phyloP scores from a whole-genome alignment of 441 rosid species.

The Syzygium malaccense region DNA sequence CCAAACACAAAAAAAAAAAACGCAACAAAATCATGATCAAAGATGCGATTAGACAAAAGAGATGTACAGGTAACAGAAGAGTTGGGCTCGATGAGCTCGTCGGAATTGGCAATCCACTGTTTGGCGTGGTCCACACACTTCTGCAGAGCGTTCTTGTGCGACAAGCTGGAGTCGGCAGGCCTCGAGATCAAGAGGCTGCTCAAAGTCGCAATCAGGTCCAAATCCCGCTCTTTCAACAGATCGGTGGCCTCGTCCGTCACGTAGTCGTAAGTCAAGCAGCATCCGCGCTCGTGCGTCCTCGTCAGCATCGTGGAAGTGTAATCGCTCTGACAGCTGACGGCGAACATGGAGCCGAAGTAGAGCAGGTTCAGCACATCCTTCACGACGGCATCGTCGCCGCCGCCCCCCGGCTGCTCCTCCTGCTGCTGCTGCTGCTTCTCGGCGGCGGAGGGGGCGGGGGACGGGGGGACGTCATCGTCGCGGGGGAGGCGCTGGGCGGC shows the following conservation, averaged over 20 bases:
- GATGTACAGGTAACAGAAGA: conserved; percentile 48
- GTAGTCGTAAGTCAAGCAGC: conserved; percentile 82
- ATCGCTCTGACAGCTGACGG: conserved; percentile 77
- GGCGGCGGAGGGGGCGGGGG: background rate
- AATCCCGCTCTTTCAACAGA: conserved; percentile 67
- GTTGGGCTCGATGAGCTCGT: conserved; percentile 43
- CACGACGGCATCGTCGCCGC: conserved; percentile 6
- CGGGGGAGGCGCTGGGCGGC: conserved; percentile 7
- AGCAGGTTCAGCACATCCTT: conserved; percentile 70
- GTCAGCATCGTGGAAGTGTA: conserved; percentile 72
- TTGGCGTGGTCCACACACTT: conserved; percentile 59
- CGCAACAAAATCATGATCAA: background rate
- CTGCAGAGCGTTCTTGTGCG: conserved; percentile 75
- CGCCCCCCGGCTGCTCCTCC: background rate
- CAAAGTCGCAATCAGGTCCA: conserved; percentile 57
- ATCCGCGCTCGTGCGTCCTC: conserved; percentile 76
- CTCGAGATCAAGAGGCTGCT: conserved; percentile 62
- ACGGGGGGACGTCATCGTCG: background rate
- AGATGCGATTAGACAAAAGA: background rate
- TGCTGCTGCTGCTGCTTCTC: conserved; percentile 14
- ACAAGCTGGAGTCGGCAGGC: conserved; percentile 53
- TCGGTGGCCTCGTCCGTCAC: conserved; percentile 77
- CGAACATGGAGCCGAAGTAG: conserved; percentile 77
- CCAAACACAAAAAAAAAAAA: background rate
- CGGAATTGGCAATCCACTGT: conserved; percentile 61